Evolutionary conservation across 139 green algal genomes (phyloP).

Genomic region (Desmodesmus armatus): DNA sequence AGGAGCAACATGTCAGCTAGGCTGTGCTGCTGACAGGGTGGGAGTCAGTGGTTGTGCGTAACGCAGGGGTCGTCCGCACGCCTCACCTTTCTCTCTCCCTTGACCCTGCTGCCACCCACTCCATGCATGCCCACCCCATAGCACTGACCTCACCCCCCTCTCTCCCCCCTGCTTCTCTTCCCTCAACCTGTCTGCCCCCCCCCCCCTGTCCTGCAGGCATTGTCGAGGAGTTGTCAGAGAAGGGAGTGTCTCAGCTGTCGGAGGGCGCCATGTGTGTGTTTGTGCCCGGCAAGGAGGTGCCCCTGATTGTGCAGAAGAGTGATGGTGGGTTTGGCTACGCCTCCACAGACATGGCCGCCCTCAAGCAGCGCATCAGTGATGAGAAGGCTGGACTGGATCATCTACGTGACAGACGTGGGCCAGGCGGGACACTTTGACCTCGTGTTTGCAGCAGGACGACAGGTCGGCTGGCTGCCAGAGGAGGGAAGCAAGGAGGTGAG

Average conservation of each 20-base stretch:
- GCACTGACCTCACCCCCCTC: too few relatives aligned
- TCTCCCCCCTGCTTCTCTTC: too few relatives aligned
- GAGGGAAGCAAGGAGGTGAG: conserved; percentile 21
- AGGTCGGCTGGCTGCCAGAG: conserved; percentile 72
- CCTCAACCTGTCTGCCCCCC: too few relatives aligned
- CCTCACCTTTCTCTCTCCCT: too few relatives aligned
- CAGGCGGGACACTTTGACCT: conserved; percentile 93
- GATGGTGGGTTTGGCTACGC: conserved; percentile 98
- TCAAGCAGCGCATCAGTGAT: conserved; percentile 85
- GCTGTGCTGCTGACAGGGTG: neutral
- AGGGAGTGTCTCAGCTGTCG: conserved; percentile 79
- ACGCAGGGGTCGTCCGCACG: too few relatives aligned
- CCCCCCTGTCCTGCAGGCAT: neutral
- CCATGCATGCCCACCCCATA: too few relatives aligned
- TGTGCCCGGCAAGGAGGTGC: conserved; percentile 74
- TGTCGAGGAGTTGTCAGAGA: conserved; percentile 53
- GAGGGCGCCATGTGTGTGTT: conserved; percentile 92
- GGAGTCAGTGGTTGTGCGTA: too few relatives aligned
- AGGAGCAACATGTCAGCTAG: neutral
- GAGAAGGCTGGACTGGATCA: conserved; percentile 97
- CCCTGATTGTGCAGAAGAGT: conserved; percentile 96
- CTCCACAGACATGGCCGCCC: conserved; percentile 93
- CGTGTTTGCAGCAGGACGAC: conserved; percentile 84
- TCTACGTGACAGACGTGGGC: conserved; percentile 97
- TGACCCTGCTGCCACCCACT: too few relatives aligned